phyloP scores from a whole-genome alignment of 1,139 yeast species.

The Eremothecium coryli region DNA sequence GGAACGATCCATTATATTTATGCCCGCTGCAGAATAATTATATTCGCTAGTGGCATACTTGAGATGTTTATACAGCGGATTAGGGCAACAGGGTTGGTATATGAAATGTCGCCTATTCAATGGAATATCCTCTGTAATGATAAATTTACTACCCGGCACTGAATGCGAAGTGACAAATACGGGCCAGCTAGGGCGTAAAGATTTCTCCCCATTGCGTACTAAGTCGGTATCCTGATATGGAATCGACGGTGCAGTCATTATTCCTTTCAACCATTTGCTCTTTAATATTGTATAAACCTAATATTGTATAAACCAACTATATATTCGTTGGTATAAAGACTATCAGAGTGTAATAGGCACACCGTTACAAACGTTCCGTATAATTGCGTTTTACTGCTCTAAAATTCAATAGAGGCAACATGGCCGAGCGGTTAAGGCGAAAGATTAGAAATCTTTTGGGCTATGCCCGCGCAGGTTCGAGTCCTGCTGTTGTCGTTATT shows the following conservation, averaged over 20 bases:
- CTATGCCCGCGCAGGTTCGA: constrained; percentile 29
- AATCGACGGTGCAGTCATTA: constrained; percentile 28
- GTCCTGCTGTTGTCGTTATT: constrained; percentile 27
- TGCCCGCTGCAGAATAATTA: constrained; percentile 54
- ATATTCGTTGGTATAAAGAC: no score
- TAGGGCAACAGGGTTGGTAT: constrained; percentile 71
- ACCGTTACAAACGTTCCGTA: no score
- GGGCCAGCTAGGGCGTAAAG: constrained; percentile 16
- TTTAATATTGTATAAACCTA: no score
- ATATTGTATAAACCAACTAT: no score
- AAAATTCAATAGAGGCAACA: no score
- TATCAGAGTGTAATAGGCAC: no score
- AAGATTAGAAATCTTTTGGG: constrained; percentile 29
- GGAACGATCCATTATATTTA: constrained; percentile 67
- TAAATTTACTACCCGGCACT: constrained; percentile 10
- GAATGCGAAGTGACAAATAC: constrained; percentile 9
- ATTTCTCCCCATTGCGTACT: constrained; percentile 10
- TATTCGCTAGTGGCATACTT: constrained; percentile 69
- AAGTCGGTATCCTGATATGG: constrained; percentile 26
- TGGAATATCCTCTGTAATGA: constrained; percentile 60
- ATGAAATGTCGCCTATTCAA: constrained; percentile 71
- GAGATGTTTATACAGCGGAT: constrained; percentile 48
- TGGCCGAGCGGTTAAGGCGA: constrained; percentile 30
- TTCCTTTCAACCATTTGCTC: no score
- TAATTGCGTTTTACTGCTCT: no score